Evolutionary conservation across 2,329 filamentous ascomycete species (phyloP).

Genomic region (Colletotrichum ledebouriae): DNA sequence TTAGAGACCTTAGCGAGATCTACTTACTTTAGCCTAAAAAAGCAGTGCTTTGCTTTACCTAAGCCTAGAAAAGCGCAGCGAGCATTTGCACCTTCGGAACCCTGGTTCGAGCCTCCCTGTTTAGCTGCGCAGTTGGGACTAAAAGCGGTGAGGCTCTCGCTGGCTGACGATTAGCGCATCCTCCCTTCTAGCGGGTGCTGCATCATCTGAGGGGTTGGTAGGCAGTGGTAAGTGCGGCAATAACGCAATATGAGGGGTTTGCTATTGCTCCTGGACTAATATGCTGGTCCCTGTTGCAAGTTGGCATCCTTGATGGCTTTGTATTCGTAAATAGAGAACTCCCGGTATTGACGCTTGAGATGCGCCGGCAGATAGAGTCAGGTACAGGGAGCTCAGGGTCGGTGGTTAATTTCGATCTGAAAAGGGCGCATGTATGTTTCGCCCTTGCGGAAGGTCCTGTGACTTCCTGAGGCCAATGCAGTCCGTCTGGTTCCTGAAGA

Average conservation of each 20-base stretch:
- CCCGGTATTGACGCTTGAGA: neutral
- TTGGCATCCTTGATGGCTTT: conserved; percentile 29
- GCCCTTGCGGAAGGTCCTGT: conserved; percentile 17
- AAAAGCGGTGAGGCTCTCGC: conserved; percentile 40
- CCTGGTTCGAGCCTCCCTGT: conserved; percentile 19
- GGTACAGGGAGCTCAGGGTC: conserved; percentile 1
- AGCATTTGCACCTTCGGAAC: no score
- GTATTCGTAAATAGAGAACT: conserved; percentile 9
- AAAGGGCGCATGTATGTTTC: conserved; percentile 26
- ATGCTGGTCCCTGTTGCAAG: conserved; percentile 27
- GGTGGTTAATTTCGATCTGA: conserved; percentile 3
- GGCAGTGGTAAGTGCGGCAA: conserved; percentile 29
- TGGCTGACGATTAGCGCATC: conserved; percentile 36
- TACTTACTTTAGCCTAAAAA: no score
- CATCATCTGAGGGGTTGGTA: conserved; percentile 38
- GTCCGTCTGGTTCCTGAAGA: conserved; percentile 22
- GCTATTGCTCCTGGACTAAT: conserved; percentile 27
- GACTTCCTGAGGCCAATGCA: conserved; percentile 2
- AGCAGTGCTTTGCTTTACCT: no score
- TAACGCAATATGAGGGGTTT: conserved; percentile 10
- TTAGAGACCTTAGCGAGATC: no score
- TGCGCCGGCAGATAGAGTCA: conserved; percentile 1
- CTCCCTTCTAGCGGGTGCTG: conserved; percentile 19
- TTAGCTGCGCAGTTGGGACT: conserved; percentile 25
- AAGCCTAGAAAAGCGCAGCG: no score